These are phyloP conservation scores for Aspergillus felis DNA, from an alignment of 2,329 filamentous ascomycete genomes.

Conservation along the genomic window DNA sequence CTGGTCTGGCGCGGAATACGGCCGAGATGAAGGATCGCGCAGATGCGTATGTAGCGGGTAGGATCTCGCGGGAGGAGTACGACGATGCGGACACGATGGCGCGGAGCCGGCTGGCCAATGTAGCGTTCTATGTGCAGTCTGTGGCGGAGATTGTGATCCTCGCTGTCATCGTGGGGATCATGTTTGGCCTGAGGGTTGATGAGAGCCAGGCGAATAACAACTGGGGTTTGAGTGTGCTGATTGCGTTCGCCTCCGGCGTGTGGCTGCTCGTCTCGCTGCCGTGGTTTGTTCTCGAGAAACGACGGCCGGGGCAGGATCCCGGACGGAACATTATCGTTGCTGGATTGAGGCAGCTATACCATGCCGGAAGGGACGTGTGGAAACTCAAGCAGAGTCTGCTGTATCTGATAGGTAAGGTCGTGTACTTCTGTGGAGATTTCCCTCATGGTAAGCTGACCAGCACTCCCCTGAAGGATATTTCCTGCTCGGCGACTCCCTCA, in stretches of 20 bases:
- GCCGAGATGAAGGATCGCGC: constrained; percentile 48
- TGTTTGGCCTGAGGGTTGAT: constrained; percentile 59
- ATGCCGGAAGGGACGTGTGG: constrained; percentile 59
- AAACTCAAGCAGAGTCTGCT: constrained; percentile 62
- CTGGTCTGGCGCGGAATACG: constrained; percentile 54
- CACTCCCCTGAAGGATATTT: constrained; percentile 50
- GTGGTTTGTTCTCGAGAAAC: constrained; percentile 48
- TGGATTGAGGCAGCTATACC: constrained; percentile 59
- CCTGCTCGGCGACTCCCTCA: constrained; percentile 64
- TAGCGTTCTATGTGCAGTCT: constrained; percentile 62
- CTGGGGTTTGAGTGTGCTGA: constrained; percentile 61
- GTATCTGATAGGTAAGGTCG: constrained; percentile 55
- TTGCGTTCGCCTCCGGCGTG: constrained; percentile 61
- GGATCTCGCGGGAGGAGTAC: constrained; percentile 57
- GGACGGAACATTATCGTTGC: constrained; percentile 50
- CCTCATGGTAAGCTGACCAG: background rate
- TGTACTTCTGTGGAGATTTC: background rate
- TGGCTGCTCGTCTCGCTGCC: constrained; percentile 60
- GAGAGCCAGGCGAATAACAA: constrained; percentile 59
- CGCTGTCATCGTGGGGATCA: constrained; percentile 61
- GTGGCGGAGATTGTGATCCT: constrained; percentile 60
- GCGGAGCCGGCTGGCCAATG: constrained; percentile 60
- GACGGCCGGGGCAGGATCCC: constrained; percentile 55
- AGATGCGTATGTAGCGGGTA: constrained; percentile 47
- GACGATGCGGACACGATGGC: constrained; percentile 60